Evolutionary conservation across 2,329 filamentous ascomycete species (phyloP), one percentile per base, ranked within the genome.

Genomic region (Sclerotinia borealis): DNA sequence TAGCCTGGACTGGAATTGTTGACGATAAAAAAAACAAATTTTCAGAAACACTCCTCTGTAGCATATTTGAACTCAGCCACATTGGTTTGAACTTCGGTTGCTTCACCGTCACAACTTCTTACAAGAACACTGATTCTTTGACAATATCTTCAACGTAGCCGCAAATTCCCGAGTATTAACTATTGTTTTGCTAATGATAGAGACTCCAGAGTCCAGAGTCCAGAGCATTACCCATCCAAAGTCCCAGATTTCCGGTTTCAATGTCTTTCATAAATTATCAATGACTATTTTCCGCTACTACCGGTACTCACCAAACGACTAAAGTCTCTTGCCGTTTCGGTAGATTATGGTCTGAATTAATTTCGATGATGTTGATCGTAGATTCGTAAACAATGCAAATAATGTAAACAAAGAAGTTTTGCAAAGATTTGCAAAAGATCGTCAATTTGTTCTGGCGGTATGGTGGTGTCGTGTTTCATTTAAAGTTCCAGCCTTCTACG

Each of bases 41-140:
- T 43, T 61, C 39, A 34, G 50, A 62, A 62, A 62, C 50, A 56
- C 50, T 39, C 22, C 31, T 58, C 25, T 62, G 50, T 47, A 56
- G 50, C 60, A 61, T 34, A 34, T 27, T 29, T 8, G 22, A 39
- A 34, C 41, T 49, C 25, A 56, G 60, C 50, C 60, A 58, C 50
- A 48, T 27, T 15, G 22, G 39, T 34, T 45, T 56, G 54, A 34
- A 34, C 22, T 27, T 39, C 54, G 45, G 29, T 43, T 45, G 22
- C 54, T 58, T 45, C 39, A 15, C 43, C 41, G 13, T 47, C n/a
- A 29, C 39, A 56, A 47, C 22, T 62, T 43, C 39, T 22, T 43
- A 48, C n/a, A 25, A 25, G 29, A 29, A 55, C 17, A 22, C 17
- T 19, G 7, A 36, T 36, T 56, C 49, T 58, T 22, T 31, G 41